Base-by-base conservation (phyloP, 164 flowering plant species). In the Magnolia kwangsiensis region DNA sequence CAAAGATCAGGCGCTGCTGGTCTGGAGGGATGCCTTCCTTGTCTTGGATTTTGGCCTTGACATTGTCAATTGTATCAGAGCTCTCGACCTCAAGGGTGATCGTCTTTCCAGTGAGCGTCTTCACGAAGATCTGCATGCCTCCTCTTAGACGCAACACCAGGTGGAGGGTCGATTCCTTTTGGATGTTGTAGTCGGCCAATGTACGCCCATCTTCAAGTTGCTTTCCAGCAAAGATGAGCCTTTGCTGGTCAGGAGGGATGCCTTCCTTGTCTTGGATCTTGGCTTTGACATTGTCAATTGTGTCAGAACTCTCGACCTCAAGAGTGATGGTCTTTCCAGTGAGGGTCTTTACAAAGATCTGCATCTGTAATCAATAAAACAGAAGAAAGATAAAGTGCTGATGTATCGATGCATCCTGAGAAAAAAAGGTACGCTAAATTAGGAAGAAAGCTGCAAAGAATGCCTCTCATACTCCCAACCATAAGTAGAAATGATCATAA, bases 221-320 rank as follows among this genome's bases (percentile, higher is more conserved):
- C 31, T 66, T 66, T 6, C 69, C 69, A 8, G 69, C 69, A 23
- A 66, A 66, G 45, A 66, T 66, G 27, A 66, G 14, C 45, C 69
- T 66, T 27, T 66, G 69, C 69, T 66, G 69, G 69, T 66, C 69
- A n/a, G 69, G 69, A 11, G 69, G 69, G 18, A 37, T 37, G 45
- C 45, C 45, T 37, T 37, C 45, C 45, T 4, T 37, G 45, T 37
- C 45, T 37, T 37, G 45, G 45, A 37, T 37, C 45, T 37, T 37
- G 45, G 45, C 45, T 37, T 37, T 37, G 45, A 37, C 45, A 37
- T 37, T 37, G 45, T 37, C 45, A 5, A 37, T 37, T 5, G 45
- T 37, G 45, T 37, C 45, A 37, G 45, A 37, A 37, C 45, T 37
- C 45, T 37, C 45, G 0, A 37, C 45, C 45, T 37, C 45, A 37